Evolutionary conservation across 495 filamentous ascomycete species (phyloP).

Genomic region (Corynascus novoguineensis): DNA sequence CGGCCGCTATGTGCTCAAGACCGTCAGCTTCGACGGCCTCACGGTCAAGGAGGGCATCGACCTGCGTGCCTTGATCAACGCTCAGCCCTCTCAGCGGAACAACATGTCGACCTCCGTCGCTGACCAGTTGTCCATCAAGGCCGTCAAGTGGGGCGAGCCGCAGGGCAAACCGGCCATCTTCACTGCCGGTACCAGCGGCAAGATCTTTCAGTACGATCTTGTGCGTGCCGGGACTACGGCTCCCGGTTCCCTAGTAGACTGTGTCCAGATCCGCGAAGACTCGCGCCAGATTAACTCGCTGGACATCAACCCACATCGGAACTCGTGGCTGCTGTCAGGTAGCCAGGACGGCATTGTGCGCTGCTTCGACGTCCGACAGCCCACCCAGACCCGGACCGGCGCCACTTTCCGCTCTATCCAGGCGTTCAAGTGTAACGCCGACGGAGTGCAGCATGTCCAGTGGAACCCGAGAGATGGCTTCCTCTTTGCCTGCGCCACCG

Average conservation of each 20-base stretch:
- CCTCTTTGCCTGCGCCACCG: slow-evolving; percentile 84
- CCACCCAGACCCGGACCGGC: slow-evolving; percentile 35
- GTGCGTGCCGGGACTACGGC: slow-evolving; percentile 43
- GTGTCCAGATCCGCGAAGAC: slow-evolving; percentile 69
- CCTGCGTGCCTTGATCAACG: slow-evolving; percentile 67
- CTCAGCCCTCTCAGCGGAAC: slow-evolving; percentile 60
- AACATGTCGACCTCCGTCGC: slow-evolving; percentile 44
- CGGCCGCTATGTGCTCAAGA: slow-evolving; percentile 80
- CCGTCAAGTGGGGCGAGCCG: slow-evolving; percentile 73
- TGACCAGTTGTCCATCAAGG: slow-evolving; percentile 73
- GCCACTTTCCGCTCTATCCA: slow-evolving; percentile 40
- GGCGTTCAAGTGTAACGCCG: slow-evolving; percentile 52
- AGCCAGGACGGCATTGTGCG: slow-evolving; percentile 90
- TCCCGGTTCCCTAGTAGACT: slow-evolving; percentile 56
- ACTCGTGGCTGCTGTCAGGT: slow-evolving; percentile 73
- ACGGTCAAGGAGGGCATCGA: slow-evolving; percentile 71
- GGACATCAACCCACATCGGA: slow-evolving; percentile 79
- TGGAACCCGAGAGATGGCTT: slow-evolving; percentile 84
- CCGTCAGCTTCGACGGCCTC: slow-evolving; percentile 64
- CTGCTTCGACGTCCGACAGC: slow-evolving; percentile 47
- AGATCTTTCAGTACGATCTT: slow-evolving; percentile 82
- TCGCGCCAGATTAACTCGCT: slow-evolving; percentile 86
- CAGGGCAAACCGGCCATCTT: slow-evolving; percentile 55
- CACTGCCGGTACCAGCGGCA: slow-evolving; percentile 79
- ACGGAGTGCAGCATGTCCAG: slow-evolving; percentile 78